These are phyloP conservation scores for Gracilariopsis chorda DNA, from an alignment of 23 red algal genomes.

Conservation along the genomic window DNA sequence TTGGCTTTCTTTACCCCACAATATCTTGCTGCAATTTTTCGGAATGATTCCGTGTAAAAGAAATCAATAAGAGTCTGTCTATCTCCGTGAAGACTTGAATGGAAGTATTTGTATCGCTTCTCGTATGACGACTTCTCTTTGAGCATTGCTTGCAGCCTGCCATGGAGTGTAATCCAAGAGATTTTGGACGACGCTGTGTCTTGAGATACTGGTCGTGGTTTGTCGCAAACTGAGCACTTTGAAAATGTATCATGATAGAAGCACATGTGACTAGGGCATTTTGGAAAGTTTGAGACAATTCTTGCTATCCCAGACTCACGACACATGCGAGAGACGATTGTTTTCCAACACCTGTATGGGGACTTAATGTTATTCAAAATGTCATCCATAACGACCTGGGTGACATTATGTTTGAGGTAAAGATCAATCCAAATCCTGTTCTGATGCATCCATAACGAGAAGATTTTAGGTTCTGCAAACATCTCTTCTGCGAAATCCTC, in stretches of 20 bases:
- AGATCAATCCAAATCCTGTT: slow-evolving; percentile 15
- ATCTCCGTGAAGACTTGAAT: not conserved
- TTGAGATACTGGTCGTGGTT: not conserved
- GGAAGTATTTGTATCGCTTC: not conserved
- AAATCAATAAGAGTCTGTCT: not conserved
- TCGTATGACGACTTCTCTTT: not conserved
- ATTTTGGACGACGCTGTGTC: not conserved
- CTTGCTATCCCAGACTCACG: not conserved
- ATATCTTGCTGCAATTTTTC: not conserved
- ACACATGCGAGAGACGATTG: not conserved
- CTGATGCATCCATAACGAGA: not conserved
- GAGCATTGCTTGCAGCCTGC: not conserved
- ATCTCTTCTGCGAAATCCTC: too few species aligned
- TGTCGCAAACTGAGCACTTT: not conserved
- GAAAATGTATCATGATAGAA: not conserved
- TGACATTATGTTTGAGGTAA: not conserved
- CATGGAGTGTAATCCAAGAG: not conserved
- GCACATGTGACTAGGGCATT: not conserved
- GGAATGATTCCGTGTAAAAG: not conserved
- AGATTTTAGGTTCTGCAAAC: not conserved
- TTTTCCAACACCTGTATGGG: slow-evolving; percentile 1
- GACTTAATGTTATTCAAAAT: not conserved
- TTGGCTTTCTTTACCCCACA: not conserved
- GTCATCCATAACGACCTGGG: not conserved
- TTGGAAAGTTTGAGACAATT: not conserved